phyloP scores from a whole-genome alignment of 108 stramenopile species.

The Stephanodiscus triporus region DNA sequence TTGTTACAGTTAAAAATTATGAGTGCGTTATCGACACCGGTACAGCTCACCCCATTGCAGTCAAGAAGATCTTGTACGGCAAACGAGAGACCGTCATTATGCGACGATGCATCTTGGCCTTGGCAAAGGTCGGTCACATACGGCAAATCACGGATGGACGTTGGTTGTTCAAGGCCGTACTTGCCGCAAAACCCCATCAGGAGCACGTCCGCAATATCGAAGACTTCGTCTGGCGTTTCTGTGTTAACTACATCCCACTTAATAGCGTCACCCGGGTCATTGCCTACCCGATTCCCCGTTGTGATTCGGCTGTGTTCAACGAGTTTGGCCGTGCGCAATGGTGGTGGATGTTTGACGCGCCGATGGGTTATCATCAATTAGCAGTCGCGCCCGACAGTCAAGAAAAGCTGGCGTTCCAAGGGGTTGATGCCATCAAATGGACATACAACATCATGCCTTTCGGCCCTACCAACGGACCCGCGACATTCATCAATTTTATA shows the following conservation, averaged over 20 bases:
- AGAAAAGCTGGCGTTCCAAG: not conserved
- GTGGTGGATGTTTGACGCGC: slow-evolving; percentile 7
- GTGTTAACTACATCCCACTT: not conserved
- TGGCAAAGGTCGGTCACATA: not conserved
- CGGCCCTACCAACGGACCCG: not conserved
- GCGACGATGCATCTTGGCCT: not conserved
- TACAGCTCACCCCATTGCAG: not conserved
- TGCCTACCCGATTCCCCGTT: not conserved
- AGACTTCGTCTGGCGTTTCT: slow-evolving; percentile 5
- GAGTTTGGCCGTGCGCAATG: not conserved
- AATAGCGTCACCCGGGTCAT: not conserved
- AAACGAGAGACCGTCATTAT: not conserved
- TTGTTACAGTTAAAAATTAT: not conserved
- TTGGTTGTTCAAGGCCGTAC: not conserved
- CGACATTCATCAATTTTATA: not conserved
- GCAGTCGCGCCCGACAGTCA: not conserved
- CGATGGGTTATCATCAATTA: not conserved
- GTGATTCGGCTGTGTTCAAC: not conserved
- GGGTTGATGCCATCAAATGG: not conserved
- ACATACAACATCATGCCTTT: not conserved
- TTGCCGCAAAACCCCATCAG: not conserved
- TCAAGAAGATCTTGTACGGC: not conserved
- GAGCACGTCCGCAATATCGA: not conserved
- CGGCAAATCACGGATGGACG: not conserved
- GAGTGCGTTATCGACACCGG: not conserved